Evolutionary conservation across 352 stramenopile genomes (phyloP).

Genomic region (Halophytophthora polymorphica): DNA sequence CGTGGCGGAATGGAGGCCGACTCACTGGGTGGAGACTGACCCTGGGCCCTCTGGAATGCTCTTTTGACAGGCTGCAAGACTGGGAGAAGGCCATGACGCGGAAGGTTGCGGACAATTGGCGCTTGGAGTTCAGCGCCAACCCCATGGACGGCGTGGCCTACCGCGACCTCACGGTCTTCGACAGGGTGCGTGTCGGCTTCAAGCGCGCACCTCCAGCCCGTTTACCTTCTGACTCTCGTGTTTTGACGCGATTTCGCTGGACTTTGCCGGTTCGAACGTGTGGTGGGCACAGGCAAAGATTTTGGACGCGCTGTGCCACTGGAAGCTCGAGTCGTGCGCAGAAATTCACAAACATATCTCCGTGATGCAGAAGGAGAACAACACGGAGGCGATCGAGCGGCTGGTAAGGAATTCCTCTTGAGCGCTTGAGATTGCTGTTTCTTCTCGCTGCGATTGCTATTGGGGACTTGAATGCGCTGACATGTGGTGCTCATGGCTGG

Average conservation of each 20-base stretch:
- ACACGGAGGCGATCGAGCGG: constrained; percentile 48
- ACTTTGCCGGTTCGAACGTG: too few relatives aligned
- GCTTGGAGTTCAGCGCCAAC: constrained; percentile 58
- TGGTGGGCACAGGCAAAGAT: constrained; percentile 49
- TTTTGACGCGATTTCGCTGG: constrained; percentile 2
- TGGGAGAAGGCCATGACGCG: constrained; percentile 73
- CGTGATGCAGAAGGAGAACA: constrained; percentile 59
- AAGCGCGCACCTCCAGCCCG: neutral
- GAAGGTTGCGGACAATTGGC: constrained; percentile 80
- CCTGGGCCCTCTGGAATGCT: neutral
- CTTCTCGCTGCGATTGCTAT: neutral
- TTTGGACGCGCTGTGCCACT: constrained; percentile 79
- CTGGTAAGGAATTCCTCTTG: constrained; percentile 37
- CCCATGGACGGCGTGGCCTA: constrained; percentile 59
- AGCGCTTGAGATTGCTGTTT: constrained; percentile 1
- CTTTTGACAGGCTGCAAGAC: constrained; percentile 62
- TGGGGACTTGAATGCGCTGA: too few relatives aligned
- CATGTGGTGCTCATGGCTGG: too few relatives aligned
- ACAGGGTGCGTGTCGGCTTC: constrained; percentile 41
- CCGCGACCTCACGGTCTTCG: constrained; percentile 48
- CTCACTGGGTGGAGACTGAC: too few relatives aligned
- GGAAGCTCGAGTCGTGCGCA: constrained; percentile 72
- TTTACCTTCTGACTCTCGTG: neutral
- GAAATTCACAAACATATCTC: constrained; percentile 79
- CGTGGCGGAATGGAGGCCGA: too few relatives aligned